Evolutionary conservation across 345 rosid species (phyloP).

Genomic region (Citrus glauca): DNA sequence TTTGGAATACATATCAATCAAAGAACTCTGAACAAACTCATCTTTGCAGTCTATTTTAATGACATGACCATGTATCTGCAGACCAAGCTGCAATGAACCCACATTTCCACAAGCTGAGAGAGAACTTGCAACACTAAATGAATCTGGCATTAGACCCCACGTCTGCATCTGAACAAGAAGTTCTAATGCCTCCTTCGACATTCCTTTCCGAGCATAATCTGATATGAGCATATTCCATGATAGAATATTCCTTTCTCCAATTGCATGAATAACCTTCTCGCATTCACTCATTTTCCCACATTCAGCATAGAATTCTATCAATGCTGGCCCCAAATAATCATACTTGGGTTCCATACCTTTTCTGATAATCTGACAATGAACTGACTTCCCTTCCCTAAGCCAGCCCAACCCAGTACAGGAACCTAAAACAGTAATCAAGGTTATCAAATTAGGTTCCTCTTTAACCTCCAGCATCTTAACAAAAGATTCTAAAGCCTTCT

Average conservation of each 20-base stretch:
- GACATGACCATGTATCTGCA: constrained; percentile 64
- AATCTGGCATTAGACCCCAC: constrained; percentile 48
- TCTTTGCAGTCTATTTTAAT: constrained; percentile 30
- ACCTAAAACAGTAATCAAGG: constrained; percentile 56
- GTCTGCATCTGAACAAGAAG: constrained; percentile 52
- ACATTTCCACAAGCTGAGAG: constrained; percentile 61
- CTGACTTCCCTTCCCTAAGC: constrained; percentile 62
- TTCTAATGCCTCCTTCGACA: constrained; percentile 42
- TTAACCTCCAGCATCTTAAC: constrained; percentile 43
- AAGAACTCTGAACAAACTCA: constrained; percentile 55
- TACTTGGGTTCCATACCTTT: constrained; percentile 32
- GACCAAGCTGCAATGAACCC: constrained; percentile 48
- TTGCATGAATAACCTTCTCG: constrained; percentile 35
- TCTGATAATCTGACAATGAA: constrained; percentile 61
- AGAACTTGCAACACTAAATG: constrained; percentile 64
- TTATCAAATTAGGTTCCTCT: constrained; percentile 51
- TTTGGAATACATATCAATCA: constrained; percentile 64
- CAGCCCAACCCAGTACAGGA: constrained; percentile 59
- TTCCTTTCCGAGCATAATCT: constrained; percentile 43
- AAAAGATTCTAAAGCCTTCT: constrained; percentile 49
- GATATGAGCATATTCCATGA: constrained; percentile 77
- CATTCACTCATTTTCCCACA: constrained; percentile 45
- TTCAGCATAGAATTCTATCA: constrained; percentile 62
- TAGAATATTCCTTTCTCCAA: constrained; percentile 48
- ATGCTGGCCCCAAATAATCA: constrained; percentile 55